Percentiles rank a stretch among this genome's conserved stretches.
Evolutionary conservation across 2,329 filamentous ascomycete genomes (phyloP).

Genomic region (Myotisia sp.): DNA sequence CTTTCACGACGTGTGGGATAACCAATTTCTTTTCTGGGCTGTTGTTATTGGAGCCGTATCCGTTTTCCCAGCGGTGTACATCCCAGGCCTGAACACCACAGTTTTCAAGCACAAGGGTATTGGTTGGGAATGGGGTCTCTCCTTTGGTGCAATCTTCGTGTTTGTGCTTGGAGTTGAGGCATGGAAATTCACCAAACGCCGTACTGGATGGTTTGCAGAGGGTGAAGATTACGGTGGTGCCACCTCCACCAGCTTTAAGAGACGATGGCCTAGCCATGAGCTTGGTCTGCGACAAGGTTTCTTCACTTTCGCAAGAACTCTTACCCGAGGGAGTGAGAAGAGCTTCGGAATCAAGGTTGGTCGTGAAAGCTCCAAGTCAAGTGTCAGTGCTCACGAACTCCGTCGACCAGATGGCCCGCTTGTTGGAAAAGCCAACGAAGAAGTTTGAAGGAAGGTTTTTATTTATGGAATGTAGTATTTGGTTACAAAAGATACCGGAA

Average conservation of each 20-base stretch:
- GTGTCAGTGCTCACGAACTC: constrained; percentile 5
- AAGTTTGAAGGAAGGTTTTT: constrained; percentile 1
- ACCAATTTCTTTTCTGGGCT: constrained; percentile 40
- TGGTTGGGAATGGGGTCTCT: constrained; percentile 49
- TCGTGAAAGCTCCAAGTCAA: constrained; percentile 9
- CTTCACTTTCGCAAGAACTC: constrained; percentile 19
- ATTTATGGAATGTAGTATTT: too few relatives aligned
- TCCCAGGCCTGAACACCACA: constrained; percentile 43
- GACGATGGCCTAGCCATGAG: constrained; percentile 14
- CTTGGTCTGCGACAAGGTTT: constrained; percentile 21
- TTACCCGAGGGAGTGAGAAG: constrained; percentile 18
- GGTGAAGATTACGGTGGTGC: constrained; percentile 18
- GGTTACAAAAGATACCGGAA: too few relatives aligned
- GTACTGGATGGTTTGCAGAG: constrained; percentile 18
- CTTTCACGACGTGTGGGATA: constrained; percentile 26
- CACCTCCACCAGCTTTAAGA: constrained; percentile 13
- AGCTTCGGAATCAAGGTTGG: constrained; percentile 8
- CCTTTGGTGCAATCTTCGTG: constrained; percentile 39
- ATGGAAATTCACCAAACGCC: constrained; percentile 47
- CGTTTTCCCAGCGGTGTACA: constrained; percentile 43
- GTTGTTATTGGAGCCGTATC: constrained; percentile 35
- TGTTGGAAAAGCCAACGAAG: not conserved
- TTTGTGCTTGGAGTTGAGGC: constrained; percentile 46
- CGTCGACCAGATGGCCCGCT: constrained; percentile 1
- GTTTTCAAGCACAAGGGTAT: constrained; percentile 50